Percentiles rank a stretch among this genome's conserved stretches.
Evolutionary conservation across 2,329 filamentous ascomycete species (phyloP).

Genomic region (Fusarium sp.): DNA sequence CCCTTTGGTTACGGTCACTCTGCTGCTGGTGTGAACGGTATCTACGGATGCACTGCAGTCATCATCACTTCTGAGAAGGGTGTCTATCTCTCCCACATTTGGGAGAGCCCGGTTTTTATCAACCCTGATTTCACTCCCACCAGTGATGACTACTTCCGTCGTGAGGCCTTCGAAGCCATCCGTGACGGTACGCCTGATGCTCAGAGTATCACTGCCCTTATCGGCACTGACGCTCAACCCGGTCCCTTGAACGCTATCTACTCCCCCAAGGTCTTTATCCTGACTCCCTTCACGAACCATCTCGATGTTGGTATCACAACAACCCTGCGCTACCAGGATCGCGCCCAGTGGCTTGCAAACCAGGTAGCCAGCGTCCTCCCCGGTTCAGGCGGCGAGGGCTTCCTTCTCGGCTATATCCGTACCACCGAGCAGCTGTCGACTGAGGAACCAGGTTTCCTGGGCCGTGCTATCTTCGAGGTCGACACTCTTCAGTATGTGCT

Average conservation of each 20-base stretch:
- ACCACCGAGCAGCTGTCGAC: slow-evolving; percentile 8
- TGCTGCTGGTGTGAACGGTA: slow-evolving; percentile 34
- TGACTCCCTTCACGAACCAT: slow-evolving; percentile 23
- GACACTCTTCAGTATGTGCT: slow-evolving; percentile 21
- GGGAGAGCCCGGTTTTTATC: slow-evolving; percentile 38
- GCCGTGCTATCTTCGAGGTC: slow-evolving; percentile 28
- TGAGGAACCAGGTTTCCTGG: neutral
- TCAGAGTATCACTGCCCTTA: slow-evolving; percentile 11
- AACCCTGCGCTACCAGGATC: slow-evolving; percentile 11
- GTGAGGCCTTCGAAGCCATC: slow-evolving; percentile 16
- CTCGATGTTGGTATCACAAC: slow-evolving; percentile 4
- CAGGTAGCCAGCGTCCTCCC: slow-evolving; percentile 16
- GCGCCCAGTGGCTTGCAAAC: slow-evolving; percentile 8
- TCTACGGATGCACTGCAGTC: slow-evolving; percentile 39
- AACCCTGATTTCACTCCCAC: slow-evolving; percentile 3
- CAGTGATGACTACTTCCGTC: slow-evolving; percentile 10
- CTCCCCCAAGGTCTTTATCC: slow-evolving; percentile 28
- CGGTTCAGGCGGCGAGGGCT: slow-evolving; percentile 10
- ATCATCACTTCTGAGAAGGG: slow-evolving; percentile 33
- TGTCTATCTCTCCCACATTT: slow-evolving; percentile 39
- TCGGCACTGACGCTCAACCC: slow-evolving; percentile 16
- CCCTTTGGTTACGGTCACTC: slow-evolving; percentile 2
- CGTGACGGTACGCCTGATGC: slow-evolving; percentile 16
- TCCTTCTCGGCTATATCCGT: slow-evolving; percentile 25
- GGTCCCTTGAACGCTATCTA: slow-evolving; percentile 20